Base-by-base conservation (phyloP, 179 eudicot genomes). In the Beta macrorhiza region DNA sequence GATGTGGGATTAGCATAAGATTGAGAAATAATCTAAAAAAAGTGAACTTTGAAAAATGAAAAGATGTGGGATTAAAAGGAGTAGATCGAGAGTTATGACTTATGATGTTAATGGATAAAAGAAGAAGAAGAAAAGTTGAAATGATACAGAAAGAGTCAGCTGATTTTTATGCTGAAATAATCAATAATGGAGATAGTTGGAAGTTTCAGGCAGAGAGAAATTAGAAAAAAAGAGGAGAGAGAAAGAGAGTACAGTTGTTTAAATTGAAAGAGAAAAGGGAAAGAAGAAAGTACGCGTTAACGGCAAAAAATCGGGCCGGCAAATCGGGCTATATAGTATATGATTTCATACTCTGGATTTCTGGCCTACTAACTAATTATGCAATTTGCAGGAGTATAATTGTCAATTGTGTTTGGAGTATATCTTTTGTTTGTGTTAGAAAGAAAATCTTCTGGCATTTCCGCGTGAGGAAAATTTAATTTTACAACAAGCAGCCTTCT, bases 131-230 rank as follows among this genome's bases (percentile, higher is more conserved):
- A 67, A 51, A 47, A 19, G 32, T 19, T 14, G 61, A 71, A 5
- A 8, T 45, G 53, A n/a, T 29, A 63, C 0, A 15, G 32, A 57
- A 44, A 67, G 65, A 17, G 84, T 82, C 80, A 82, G 81, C 76
- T 70, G 81, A 82, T 11, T 70, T 56, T 77, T 77, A 67, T 77
- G 81, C 62, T 77, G 67, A 82, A 82, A 77, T 70, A 72, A 76
- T 61, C 77, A 82, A 77, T 70, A 72, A 82, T 61, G 69, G 32
- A 5, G 53, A 32, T 32, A 25, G 73, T 53, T 82, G 81, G 71
- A 82, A 29, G 19, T 70, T 82, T 77, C 76, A 49, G 53, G 67
- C 5, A 44, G 62, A 29, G 32, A 29, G 32, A 29, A 0, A 29
- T 29, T 29, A 29, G 32, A 32, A 37, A n/a, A 44, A 68, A 62